phyloP scores from a whole-genome alignment of 768 basidiomycete species.

The Boletus sp. region DNA sequence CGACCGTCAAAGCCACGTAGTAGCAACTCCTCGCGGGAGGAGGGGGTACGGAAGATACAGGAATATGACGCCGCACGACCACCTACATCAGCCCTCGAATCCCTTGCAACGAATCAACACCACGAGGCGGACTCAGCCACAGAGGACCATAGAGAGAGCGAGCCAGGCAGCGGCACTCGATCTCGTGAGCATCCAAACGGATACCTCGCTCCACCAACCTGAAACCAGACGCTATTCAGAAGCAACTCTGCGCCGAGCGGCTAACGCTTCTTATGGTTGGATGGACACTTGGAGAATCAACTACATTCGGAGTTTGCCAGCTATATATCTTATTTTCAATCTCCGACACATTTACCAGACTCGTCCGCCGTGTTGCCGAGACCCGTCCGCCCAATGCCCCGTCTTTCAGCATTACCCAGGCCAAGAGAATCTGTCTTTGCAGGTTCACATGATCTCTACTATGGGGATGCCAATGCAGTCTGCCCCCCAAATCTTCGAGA shows the following conservation, averaged over 20 bases:
- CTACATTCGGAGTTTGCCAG: slow-evolving; percentile 21
- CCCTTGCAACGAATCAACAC: slow-evolving; percentile 52
- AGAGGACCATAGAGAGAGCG: slow-evolving; percentile 32
- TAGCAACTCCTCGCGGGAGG: slow-evolving; percentile 29
- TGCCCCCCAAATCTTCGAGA: slow-evolving; percentile 74
- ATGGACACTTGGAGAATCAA: slow-evolving; percentile 54
- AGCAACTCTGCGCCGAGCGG: slow-evolving; percentile 38
- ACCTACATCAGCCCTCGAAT: slow-evolving; percentile 43
- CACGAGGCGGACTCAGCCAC: slow-evolving; percentile 47
- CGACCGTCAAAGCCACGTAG: slow-evolving; percentile 77
- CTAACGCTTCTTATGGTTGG: slow-evolving; percentile 68
- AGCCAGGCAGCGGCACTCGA: slow-evolving; percentile 37
- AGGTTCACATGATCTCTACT: slow-evolving; percentile 62
- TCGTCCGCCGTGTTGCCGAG: slow-evolving; percentile 14
- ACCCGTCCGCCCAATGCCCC: slow-evolving; percentile 37
- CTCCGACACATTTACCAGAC: slow-evolving; percentile 25
- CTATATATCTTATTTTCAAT: slow-evolving; percentile 32
- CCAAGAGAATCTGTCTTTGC: slow-evolving; percentile 69
- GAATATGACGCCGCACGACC: slow-evolving; percentile 72
- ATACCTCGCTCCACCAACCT: slow-evolving; percentile 80
- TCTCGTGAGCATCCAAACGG: slow-evolving; percentile 52
- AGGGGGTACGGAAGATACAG: slow-evolving; percentile 69
- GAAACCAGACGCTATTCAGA: slow-evolving; percentile 63
- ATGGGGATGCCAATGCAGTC: slow-evolving; percentile 58
- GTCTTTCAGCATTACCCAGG: slow-evolving; percentile 47